These are phyloP conservation scores for Chlamydomonas reinhardtii DNA, from an alignment of 163 green algal genomes.

Conservation along the genomic window DNA sequence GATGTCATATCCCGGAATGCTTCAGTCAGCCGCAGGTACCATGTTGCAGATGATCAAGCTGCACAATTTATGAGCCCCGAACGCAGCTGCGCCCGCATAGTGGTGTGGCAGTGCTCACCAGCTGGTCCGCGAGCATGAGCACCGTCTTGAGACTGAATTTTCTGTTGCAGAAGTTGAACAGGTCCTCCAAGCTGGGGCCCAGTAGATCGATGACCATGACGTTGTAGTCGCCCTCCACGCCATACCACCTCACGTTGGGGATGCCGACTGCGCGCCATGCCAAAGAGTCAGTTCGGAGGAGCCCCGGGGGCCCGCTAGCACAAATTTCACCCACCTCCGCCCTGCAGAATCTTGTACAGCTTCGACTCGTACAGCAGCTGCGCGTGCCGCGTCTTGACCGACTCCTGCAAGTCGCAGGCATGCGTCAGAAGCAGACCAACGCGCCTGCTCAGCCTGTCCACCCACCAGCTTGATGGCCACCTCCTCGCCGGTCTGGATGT, in stretches of 20 bases:
- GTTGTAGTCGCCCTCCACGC: slow-evolving; percentile 99
- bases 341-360: slow-evolving; percentile 99
- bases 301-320: no score
- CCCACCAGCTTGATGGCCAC: slow-evolving; percentile 96
- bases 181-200: slow-evolving; percentile 96
- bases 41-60: background rate
- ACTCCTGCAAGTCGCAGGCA: slow-evolving; percentile 74
- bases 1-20: no score
- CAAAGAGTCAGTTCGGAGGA: background rate
- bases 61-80: no score
- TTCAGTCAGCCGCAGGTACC: no score
- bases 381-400: slow-evolving; percentile 92
- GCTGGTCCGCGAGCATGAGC: slow-evolving; percentile 99
- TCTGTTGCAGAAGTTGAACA: slow-evolving; percentile 99
- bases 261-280: slow-evolving; percentile 89
- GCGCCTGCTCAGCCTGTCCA: background rate
- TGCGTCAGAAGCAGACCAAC: background rate
- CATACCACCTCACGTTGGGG: slow-evolving; percentile 98
- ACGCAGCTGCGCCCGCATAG: background rate
- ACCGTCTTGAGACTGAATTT: slow-evolving; percentile 99
- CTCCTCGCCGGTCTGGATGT: slow-evolving; percentile 95
- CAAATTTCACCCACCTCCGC: slow-evolving; percentile 83
- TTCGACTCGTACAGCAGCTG: slow-evolving; percentile 99
- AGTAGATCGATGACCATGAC: slow-evolving; percentile 99
- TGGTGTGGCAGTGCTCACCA: slow-evolving; percentile 75